Conservation (phyloP, 495 filamentous ascomycete genomes). For the Hyphodiscus hymeniophilus region DNA sequence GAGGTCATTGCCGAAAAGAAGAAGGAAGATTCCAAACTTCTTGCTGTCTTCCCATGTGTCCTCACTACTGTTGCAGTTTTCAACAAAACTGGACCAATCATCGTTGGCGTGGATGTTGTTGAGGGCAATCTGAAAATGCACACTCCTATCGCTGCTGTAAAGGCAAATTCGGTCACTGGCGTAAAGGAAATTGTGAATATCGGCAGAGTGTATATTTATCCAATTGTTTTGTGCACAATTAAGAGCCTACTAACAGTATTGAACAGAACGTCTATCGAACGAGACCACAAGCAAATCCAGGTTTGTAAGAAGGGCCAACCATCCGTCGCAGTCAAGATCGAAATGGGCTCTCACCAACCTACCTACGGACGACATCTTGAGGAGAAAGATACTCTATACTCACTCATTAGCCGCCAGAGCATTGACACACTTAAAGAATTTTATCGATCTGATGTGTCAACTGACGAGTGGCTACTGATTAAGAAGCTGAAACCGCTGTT, state of each 20-base stretch:
- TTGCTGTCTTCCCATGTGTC: constrained; percentile 95
- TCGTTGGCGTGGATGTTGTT: constrained; percentile 89
- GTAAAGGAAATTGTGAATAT: constrained; percentile 74
- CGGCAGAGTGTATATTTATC: constrained; percentile 82
- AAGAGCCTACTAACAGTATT: constrained; percentile 10
- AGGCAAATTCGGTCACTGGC: constrained; percentile 67
- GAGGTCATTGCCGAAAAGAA: constrained; percentile 73
- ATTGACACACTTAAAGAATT: constrained; percentile 97
- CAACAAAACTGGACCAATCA: constrained; percentile 96
- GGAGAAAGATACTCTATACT: constrained; percentile 85
- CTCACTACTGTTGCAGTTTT: constrained; percentile 86
- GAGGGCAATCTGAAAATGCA: constrained; percentile 80
- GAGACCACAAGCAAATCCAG: constrained; percentile 90
- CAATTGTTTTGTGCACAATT: background rate
- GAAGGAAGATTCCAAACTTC: constrained; percentile 91
- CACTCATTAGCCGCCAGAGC: constrained; percentile 71
- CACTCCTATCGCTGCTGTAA: constrained; percentile 82
- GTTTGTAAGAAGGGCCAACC: constrained; percentile 94
- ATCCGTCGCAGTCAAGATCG: constrained; percentile 95
- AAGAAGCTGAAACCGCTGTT: constrained; percentile 93
- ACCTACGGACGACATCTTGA: constrained; percentile 93
- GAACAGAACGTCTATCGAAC: constrained; percentile 81
- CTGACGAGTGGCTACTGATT: constrained; percentile 85
- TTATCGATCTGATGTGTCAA: constrained; percentile 81
- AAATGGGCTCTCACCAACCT: constrained; percentile 86